phyloP scores from a whole-genome alignment of 2,329 filamentous ascomycete genomes.

The Hortaea werneckii region DNA sequence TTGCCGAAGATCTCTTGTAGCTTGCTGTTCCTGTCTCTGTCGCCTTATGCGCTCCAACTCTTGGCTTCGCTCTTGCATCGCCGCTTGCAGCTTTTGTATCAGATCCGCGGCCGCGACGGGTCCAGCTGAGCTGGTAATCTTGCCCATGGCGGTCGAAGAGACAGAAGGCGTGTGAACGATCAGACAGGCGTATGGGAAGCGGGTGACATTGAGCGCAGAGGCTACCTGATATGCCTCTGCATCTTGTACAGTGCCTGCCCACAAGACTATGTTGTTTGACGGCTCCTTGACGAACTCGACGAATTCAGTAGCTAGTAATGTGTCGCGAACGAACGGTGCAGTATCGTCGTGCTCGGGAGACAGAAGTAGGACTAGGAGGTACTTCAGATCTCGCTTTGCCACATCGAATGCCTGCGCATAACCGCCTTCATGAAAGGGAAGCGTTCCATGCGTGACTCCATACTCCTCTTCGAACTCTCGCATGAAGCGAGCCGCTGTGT shows the following conservation, averaged over 20 bases:
- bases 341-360: conserved; percentile 95
- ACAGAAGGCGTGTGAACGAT: conserved; percentile 81
- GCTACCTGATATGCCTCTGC: conserved; percentile 90
- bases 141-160: conserved; percentile 79
- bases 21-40: conserved; percentile 68
- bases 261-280: conserved; percentile 70
- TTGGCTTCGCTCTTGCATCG: conserved; percentile 65
- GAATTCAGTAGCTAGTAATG: conserved; percentile 66
- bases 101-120: conserved; percentile 61
- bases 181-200: conserved; percentile 81
- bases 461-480: conserved; percentile 95
- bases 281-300: conserved; percentile 64
- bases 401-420: conserved; percentile 86
- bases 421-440: conserved; percentile 78
- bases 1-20: conserved; percentile 67
- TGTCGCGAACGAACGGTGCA: conserved; percentile 67
- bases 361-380: conserved; percentile 75
- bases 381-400: conserved; percentile 84
- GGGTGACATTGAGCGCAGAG: conserved; percentile 76
- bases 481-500: conserved; percentile 80
- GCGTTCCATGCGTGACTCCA: conserved; percentile 46
- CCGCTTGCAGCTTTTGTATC: conserved; percentile 61
- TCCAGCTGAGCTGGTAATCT: conserved; percentile 69
- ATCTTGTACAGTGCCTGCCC: conserved; percentile 88
- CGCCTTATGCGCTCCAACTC: conserved; percentile 66